Evolutionary conservation across 495 filamentous ascomycete species (phyloP), one percentile per base, ranked within the genome.

Genomic region (Aspergillus hancockii): DNA sequence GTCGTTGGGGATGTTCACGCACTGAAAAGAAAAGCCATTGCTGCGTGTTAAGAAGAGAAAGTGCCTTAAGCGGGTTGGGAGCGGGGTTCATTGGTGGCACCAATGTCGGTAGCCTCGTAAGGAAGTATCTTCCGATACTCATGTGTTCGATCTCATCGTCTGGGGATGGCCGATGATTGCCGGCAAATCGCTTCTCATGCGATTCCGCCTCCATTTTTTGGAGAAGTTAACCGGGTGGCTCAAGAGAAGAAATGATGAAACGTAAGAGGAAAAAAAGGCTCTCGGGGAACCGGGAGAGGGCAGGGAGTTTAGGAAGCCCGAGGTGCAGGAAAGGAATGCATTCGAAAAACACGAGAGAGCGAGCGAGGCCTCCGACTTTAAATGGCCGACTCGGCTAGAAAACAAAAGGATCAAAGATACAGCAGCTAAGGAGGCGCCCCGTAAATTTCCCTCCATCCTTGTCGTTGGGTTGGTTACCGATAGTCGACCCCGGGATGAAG

Each of bases 1-100:
- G 7, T 22, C 16, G 28, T 16, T 47, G 49, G 21, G 8, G n/a
- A 14, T 18, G 41, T 36, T 18, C 46, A 36, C 63, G 3, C 23
- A 86, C 84, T 32, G 81, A 67, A 72, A 96, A 95, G 72, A 93
- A 93, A 21, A 92, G 78, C 92, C 92, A 97, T 75, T 97, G 90
- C 43, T 85, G 85, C 36, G 71, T 67, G 62, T 81, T 93, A 45
- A 96, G 75, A 69, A 90, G 78, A n/a, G 75, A 71, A 22, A 97
- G 67, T 1, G 90, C 78, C 22, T 73, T 80, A 71, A 96, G 82
- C 0, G 92, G 92, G 67, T 96, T 96, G 18, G 89, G 88, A 0
- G 87, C 89, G n/a, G 82, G 77, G 52, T 83, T 74, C 85, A 93
- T 89, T 0, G 90, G 86, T 40, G 92, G 92, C 66, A 84, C 84